Base-by-base conservation (phyloP, 345 rosid species). In the Syzygium grande region DNA sequence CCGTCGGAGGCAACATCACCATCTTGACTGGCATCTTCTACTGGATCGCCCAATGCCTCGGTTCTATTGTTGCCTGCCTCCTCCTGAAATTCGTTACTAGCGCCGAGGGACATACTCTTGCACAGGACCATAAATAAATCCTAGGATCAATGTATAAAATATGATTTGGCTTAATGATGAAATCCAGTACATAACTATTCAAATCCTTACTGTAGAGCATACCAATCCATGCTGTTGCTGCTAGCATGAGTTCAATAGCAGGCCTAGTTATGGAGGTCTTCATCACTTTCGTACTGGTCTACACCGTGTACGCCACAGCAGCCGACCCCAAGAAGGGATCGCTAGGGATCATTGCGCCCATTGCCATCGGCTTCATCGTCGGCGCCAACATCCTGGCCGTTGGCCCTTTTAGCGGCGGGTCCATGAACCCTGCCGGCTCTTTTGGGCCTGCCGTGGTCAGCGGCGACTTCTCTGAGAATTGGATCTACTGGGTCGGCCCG, bases 301-400 rank as follows among this genome's bases (percentile, higher is more conserved):
- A 96, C 95, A 95, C 99, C 0, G 98, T 97, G 2, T 97, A 95
- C 49, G 99, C 98, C 89, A 95, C 98, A 0, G 98, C 98, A 0
- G 96, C 96, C 4, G 98, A 95, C 89, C 99, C 98, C 43, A 94
- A 94, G 91, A 97, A 94, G 91, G 98, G 97, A 27, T 90, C 95
- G 2, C 87, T 97, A 1, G 98, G 97, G 49, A 93, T 86, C 30
- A 94, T 96, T 7, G 99, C 99, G 9, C 97, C 97, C 2, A 94
- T 96, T 0, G 98, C 95, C 46, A 96, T 96, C 30, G 99, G 98
- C 84, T 95, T 97, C 95, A 92, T 97, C 7, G 97, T 97, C 7
- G 98, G 98, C 9, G 99, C 99, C 10, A 95, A 96, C 92, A 97
- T 97, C 54, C 91, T 97, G 5, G 99, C 99, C 1, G 98, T 97